Conservation (phyloP, 2,329 filamentous ascomycete genomes). For the Aureobasidium leucospermi region DNA sequence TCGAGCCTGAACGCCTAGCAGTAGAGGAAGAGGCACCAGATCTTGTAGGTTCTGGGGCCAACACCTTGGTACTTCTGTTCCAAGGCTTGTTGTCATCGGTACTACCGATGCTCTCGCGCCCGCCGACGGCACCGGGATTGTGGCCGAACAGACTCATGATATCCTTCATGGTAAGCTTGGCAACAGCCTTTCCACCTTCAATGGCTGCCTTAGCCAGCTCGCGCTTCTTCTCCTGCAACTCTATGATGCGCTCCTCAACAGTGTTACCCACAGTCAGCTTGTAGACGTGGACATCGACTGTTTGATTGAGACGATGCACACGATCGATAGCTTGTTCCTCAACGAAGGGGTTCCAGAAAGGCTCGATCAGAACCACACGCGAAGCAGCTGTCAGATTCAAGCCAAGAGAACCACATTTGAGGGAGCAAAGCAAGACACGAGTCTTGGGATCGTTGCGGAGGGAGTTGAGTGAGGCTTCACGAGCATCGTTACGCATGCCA, state of each 20-base stretch:
- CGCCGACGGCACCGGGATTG: slow-evolving; percentile 47
- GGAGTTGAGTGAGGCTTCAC: slow-evolving; percentile 74
- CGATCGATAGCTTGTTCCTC: slow-evolving; percentile 98
- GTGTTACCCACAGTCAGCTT: slow-evolving; percentile 80
- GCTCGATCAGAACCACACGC: slow-evolving; percentile 88
- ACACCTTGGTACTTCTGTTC: slow-evolving; percentile 32
- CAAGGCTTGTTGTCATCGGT: slow-evolving; percentile 27
- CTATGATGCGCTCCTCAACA: slow-evolving; percentile 92
- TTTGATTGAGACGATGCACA: slow-evolving; percentile 96
- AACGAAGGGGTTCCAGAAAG: slow-evolving; percentile 97
- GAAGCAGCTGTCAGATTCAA: slow-evolving; percentile 92
- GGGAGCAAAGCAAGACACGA: slow-evolving; percentile 80
- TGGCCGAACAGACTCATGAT: slow-evolving; percentile 84
- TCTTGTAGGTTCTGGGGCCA: slow-evolving; percentile 29
- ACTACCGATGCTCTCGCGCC: slow-evolving; percentile 16
- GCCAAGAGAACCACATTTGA: slow-evolving; percentile 88
- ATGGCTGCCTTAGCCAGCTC: slow-evolving; percentile 87
- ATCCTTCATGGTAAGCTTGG: slow-evolving; percentile 87
- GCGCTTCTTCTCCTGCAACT: slow-evolving; percentile 87
- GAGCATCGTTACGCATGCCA: slow-evolving; percentile 85
- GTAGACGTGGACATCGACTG: slow-evolving; percentile 88
- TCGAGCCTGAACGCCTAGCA: slow-evolving; percentile 6
- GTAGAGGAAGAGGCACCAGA: neutral
- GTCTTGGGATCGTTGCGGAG: slow-evolving; percentile 69
- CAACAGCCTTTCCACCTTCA: slow-evolving; percentile 68